Evolutionary conservation across 2,329 filamentous ascomycete species (phyloP).

Genomic region (Aureobasidium lini): DNA sequence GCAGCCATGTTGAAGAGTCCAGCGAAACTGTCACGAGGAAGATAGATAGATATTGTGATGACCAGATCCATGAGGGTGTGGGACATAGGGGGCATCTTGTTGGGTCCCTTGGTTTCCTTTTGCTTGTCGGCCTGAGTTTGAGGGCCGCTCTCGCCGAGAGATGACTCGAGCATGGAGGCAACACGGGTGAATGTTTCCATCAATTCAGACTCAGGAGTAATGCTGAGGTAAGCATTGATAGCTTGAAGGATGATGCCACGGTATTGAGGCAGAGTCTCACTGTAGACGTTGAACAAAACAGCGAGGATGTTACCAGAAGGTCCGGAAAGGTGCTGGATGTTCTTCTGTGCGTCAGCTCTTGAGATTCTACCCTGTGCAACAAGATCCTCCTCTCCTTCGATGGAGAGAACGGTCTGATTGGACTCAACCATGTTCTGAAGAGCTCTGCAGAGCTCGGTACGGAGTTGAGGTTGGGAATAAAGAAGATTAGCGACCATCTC

Average conservation of each 20-base stretch:
- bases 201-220: slow-evolving; percentile 57
- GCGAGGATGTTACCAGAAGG: slow-evolving; percentile 86
- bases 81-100: slow-evolving; percentile 80
- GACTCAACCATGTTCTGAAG: slow-evolving; percentile 85
- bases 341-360: slow-evolving; percentile 66
- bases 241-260: slow-evolving; percentile 86
- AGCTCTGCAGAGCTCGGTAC: slow-evolving; percentile 78
- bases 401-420: slow-evolving; percentile 69
- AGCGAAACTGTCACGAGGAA: slow-evolving; percentile 77
- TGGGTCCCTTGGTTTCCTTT: slow-evolving; percentile 38
- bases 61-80: slow-evolving; percentile 96
- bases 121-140: slow-evolving; percentile 56
- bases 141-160: slow-evolving; percentile 53
- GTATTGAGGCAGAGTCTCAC: slow-evolving; percentile 86
- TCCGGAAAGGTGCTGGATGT: slow-evolving; percentile 69
- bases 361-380: slow-evolving; percentile 72
- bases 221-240: slow-evolving; percentile 89
- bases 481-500: slow-evolving; percentile 86
- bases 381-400: slow-evolving; percentile 63
- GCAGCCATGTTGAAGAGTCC: slow-evolving; percentile 81
- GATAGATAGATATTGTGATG: slow-evolving; percentile 90
- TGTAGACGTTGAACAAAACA: slow-evolving; percentile 98
- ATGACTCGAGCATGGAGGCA: slow-evolving; percentile 69
- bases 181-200: slow-evolving; percentile 85
- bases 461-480: slow-evolving; percentile 83